Evolutionary conservation across 1,139 yeast species (phyloP).

Genomic region (Meyerozyma sp.): DNA sequence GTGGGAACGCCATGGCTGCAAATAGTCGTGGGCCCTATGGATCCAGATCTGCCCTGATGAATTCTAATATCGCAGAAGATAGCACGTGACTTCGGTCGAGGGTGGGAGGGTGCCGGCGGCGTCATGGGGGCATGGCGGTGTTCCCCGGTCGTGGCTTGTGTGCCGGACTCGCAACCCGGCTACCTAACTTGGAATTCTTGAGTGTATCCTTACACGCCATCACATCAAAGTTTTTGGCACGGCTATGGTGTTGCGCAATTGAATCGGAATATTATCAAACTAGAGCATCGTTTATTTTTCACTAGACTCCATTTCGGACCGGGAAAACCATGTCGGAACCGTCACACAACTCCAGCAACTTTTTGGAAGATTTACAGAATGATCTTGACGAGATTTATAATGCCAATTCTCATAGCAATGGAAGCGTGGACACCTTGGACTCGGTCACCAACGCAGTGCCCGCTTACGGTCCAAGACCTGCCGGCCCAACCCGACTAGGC

Average conservation of each 20-base stretch:
- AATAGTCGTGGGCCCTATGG: neutral
- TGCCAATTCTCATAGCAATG: conserved; percentile 16
- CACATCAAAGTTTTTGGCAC: neutral
- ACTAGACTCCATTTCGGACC: neutral
- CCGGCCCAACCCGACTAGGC: conserved; percentile 5
- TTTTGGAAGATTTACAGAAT: conserved; percentile 18
- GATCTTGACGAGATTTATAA: conserved; percentile 34
- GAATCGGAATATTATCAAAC: neutral
- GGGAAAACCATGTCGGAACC: neutral
- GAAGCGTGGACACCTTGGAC: conserved; percentile 30
- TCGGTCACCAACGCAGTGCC: conserved; percentile 9
- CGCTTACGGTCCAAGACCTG: conserved; percentile 4
- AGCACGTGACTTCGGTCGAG: no score
- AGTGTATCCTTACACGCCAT: neutral
- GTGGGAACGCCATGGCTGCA: neutral
- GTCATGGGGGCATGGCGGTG: no score
- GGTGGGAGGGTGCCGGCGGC: no score
- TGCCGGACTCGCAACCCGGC: neutral
- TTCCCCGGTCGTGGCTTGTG: neutral
- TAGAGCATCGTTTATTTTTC: neutral
- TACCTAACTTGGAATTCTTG: neutral
- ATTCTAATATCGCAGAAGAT: no score
- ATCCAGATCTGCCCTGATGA: neutral
- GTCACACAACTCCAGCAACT: conserved; percentile 4
- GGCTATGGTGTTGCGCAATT: neutral